Conservation (phyloP, 1,284 basidiomycete genomes). For the Cutaneotrichosporon sp. region DNA sequence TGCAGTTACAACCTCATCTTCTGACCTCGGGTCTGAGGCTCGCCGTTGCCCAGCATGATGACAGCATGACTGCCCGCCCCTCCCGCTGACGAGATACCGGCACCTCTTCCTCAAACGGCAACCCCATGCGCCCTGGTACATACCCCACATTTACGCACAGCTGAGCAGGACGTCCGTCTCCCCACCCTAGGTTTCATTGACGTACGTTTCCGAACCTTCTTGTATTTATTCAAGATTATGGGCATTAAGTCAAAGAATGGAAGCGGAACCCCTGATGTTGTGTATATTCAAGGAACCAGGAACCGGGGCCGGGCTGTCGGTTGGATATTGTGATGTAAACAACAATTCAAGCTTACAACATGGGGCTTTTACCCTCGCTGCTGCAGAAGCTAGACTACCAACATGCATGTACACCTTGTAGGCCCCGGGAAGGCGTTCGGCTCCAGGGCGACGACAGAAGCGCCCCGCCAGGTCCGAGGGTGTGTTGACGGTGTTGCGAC, state of each 20-base stretch:
- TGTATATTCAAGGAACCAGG: not conserved
- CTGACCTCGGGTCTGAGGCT: too few species aligned
- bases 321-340: not conserved
- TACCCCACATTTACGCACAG: not conserved
- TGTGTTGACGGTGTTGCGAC: not conserved
- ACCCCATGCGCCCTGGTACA: not conserved
- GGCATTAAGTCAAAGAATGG: not conserved
- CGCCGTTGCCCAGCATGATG: too few species aligned
- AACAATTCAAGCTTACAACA: not conserved
- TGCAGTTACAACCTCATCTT: too few species aligned
- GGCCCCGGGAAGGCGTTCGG: not conserved
- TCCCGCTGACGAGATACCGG: not conserved
- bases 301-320: slow-evolving; percentile 1
- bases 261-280: not conserved
- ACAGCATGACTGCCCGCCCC: too few species aligned
- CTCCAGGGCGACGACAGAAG: not conserved
- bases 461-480: not conserved
- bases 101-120: not conserved
- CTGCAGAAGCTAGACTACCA: not conserved
- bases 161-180: not conserved
- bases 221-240: not conserved
- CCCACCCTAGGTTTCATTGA: not conserved
- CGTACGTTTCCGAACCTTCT: not conserved
- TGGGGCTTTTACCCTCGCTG: not conserved
- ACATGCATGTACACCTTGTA: not conserved